These are phyloP conservation scores for Hemisphaericaspora xylofermentans DNA, from an alignment of 1,139 yeast species.

Conservation along the genomic window DNA sequence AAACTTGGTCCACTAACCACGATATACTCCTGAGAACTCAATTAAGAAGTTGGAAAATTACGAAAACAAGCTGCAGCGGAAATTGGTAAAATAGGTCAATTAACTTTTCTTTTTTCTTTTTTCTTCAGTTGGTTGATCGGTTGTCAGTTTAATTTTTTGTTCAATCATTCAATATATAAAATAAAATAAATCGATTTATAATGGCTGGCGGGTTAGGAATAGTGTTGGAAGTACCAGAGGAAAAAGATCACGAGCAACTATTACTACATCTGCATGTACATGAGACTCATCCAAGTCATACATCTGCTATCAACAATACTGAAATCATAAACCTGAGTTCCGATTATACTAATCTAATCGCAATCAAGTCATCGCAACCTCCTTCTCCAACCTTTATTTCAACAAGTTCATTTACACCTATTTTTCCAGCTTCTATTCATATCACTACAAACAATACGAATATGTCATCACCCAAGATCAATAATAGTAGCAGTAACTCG, in stretches of 20 bases:
- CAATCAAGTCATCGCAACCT: background rate
- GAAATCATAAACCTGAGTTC: background rate
- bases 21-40: too few relatives aligned
- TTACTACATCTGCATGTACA: background rate
- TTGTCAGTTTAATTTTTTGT: too few relatives aligned
- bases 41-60: too few relatives aligned
- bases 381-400: background rate
- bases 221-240: constrained; percentile 27
- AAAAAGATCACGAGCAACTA: constrained; percentile 2
- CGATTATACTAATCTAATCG: background rate
- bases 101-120: too few relatives aligned
- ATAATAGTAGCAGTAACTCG: background rate
- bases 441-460: background rate
- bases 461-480: background rate
- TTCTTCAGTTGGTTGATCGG: too few relatives aligned
- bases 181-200: too few relatives aligned
- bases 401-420: background rate
- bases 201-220: constrained; percentile 31
- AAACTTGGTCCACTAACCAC: too few relatives aligned
- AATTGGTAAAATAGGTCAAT: too few relatives aligned
- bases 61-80: too few relatives aligned
- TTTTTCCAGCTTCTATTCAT: background rate
- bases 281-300: background rate
- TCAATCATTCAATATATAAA: too few relatives aligned
- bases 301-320: background rate